Base-by-base conservation (phyloP, 495 filamentous ascomycete genomes). In the Penicillium flavigenum region DNA sequence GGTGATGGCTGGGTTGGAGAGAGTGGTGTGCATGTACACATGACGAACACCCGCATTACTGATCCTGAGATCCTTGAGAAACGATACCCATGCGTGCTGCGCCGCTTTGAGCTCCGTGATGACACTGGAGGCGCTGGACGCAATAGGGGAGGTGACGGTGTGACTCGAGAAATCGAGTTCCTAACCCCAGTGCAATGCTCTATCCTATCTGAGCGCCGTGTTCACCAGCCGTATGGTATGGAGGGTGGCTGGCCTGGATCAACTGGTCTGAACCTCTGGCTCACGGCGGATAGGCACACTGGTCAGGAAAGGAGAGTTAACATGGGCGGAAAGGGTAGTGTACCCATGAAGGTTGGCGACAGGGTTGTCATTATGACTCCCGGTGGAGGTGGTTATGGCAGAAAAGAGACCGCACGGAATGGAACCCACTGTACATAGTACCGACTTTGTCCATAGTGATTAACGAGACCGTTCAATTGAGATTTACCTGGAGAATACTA, bases 11-110 rank as follows among this genome's bases (percentile, higher is more conserved):
- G 0, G 81, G 81, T 36, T 98, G 94, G 94, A 81, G 91, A 91
- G 5, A 87, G 82, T 51, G 94, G 94, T 42, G 90, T 98, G 45
- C 94, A 98, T 68, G 88, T 86, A 19, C 93, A 97, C 72, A 98
- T 97, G 93, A 98, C 94, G n/a, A 98, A 98, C 71, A 98, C 94
- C 5, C 85, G 94, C 1, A 98, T 98, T 67, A 98, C 94, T 1
- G 94, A 98, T 73, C 81, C 90, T 0, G 94, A 98, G 63, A 85
- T 96, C 16, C 92, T 98, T 62, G 94, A 98, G 71, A 82, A 93
- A 2, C 82, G 94, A 16, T 98, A 98, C 63, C 94, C 94, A 1
- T 88, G 96, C 2, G 64, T 97, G 12, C 79, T 98, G 19, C 81
- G 89, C 0, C 86, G 93, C 66, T 98, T 97, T 67, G 85, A 85